phyloP scores from a whole-genome alignment of 495 filamentous ascomycete genomes.

The Aspergillus sclerotioniger region DNA sequence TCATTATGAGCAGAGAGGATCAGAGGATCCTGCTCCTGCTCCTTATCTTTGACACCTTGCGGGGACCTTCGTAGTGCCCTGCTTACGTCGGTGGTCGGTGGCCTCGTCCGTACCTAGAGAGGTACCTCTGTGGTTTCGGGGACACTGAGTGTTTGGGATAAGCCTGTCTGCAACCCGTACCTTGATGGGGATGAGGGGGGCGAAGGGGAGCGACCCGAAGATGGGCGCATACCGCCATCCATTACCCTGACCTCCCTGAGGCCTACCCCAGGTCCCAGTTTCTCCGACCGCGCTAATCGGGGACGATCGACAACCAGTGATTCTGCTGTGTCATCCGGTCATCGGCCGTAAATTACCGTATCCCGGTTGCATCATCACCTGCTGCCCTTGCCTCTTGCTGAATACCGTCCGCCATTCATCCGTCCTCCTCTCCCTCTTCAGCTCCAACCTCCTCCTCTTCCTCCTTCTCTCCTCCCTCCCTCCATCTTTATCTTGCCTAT shows the following conservation, averaged over 20 bases:
- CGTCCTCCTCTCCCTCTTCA: slow-evolving; percentile 35
- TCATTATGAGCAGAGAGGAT: not conserved
- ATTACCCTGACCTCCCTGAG: too few relatives aligned
- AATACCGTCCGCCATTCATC: slow-evolving; percentile 32
- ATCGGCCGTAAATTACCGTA: slow-evolving; percentile 33
- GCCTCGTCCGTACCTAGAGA: not conserved
- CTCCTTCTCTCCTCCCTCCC: slow-evolving; percentile 43
- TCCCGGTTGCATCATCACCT: slow-evolving; percentile 43
- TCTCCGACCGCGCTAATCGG: slow-evolving; percentile 20
- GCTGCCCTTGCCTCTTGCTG: slow-evolving; percentile 25
- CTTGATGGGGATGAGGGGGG: too few relatives aligned
- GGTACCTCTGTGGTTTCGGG: not conserved
- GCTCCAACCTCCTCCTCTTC: slow-evolving; percentile 39
- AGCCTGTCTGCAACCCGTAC: not conserved
- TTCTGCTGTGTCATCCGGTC: slow-evolving; percentile 26
- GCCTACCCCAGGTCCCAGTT: slow-evolving; percentile 20
- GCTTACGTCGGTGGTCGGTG: not conserved
- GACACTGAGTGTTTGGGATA: not conserved
- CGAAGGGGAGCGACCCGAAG: too few relatives aligned
- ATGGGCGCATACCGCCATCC: not conserved
- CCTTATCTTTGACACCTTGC: not conserved
- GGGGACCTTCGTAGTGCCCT: not conserved
- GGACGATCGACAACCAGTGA: slow-evolving; percentile 32
- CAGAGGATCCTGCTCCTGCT: too few relatives aligned
- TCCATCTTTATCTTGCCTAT: slow-evolving; percentile 21